These are phyloP conservation scores for Pseudozyma pruni DNA, from an alignment of 1,284 basidiomycete species.

Conservation along the genomic window DNA sequence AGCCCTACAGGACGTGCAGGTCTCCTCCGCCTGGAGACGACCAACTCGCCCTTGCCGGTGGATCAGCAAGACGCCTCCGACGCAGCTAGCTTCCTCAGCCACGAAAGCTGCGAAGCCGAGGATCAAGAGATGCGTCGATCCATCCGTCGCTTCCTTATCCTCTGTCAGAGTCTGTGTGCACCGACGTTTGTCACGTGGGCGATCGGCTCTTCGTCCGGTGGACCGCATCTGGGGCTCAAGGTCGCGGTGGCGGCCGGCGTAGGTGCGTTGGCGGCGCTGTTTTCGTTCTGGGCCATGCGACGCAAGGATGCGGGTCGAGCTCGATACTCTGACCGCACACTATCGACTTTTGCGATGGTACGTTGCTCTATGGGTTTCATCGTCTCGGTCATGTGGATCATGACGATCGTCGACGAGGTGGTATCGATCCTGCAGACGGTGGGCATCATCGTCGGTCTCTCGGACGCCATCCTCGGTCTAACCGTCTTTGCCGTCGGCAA, in stretches of 20 bases:
- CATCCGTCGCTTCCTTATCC: slow-evolving; percentile 43
- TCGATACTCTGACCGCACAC: slow-evolving; percentile 33
- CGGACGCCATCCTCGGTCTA: slow-evolving; percentile 95
- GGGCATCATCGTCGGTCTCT: slow-evolving; percentile 90
- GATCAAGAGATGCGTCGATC: slow-evolving; percentile 50
- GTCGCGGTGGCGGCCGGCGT: slow-evolving; percentile 19
- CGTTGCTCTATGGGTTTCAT: slow-evolving; percentile 60
- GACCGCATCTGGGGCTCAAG: slow-evolving; percentile 13
- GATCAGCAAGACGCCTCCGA: slow-evolving; percentile 5
- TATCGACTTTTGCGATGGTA: slow-evolving; percentile 32
- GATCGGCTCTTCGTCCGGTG: slow-evolving; percentile 35
- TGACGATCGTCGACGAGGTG: slow-evolving; percentile 64
- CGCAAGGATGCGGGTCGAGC: slow-evolving; percentile 26
- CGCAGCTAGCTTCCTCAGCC: slow-evolving; percentile 39
- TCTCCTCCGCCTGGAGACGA: neutral
- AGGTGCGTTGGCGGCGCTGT: slow-evolving; percentile 10
- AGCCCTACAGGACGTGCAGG: slow-evolving; percentile 4
- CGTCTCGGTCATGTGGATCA: slow-evolving; percentile 64
- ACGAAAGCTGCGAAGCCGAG: slow-evolving; percentile 70
- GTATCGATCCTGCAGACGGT: slow-evolving; percentile 76
- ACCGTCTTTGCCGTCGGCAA: slow-evolving; percentile 97
- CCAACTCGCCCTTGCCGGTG: slow-evolving; percentile 9
- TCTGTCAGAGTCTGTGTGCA: slow-evolving; percentile 52
- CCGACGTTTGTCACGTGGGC: slow-evolving; percentile 60
- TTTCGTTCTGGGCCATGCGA: slow-evolving; percentile 31